Evolutionary conservation across 2,329 filamentous ascomycete species (phyloP).

Genomic region (Diaporthe humulicola): DNA sequence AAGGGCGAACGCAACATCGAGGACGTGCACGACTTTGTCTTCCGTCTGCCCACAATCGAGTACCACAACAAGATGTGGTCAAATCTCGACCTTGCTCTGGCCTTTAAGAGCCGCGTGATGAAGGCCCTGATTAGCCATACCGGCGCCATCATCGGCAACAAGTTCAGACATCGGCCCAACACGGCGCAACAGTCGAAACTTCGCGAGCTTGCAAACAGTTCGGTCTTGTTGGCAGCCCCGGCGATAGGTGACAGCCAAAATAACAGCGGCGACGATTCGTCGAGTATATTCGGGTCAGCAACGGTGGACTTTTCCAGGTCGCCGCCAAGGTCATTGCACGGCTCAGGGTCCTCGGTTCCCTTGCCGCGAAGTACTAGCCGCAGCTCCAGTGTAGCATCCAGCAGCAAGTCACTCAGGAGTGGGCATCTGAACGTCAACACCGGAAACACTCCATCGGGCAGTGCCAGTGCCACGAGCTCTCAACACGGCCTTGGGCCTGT

Average conservation of each 20-base stretch:
- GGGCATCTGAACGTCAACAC: conserved; percentile 38
- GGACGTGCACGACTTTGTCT: conserved; percentile 97
- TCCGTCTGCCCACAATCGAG: conserved; percentile 92
- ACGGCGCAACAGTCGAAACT: conserved; percentile 83
- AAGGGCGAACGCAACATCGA: conserved; percentile 95
- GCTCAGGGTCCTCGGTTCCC: conserved; percentile 63
- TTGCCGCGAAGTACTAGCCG: conserved; percentile 61
- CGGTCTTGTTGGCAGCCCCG: conserved; percentile 70
- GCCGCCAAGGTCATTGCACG: conserved; percentile 66
- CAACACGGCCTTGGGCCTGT: conserved; percentile 42
- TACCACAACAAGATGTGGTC: conserved; percentile 99
- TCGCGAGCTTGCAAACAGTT: conserved; percentile 86
- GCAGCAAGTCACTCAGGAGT: conserved; percentile 57
- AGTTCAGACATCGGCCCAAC: conserved; percentile 89
- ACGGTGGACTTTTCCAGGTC: conserved; percentile 71
- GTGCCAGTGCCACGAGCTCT: conserved; percentile 44
- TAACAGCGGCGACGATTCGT: conserved; percentile 69
- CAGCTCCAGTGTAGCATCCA: conserved; percentile 66
- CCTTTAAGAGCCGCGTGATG: conserved; percentile 94
- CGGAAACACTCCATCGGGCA: conserved; percentile 38
- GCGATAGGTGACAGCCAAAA: conserved; percentile 52
- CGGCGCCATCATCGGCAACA: conserved; percentile 97
- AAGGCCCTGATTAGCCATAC: conserved; percentile 95
- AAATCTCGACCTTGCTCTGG: conserved; percentile 92
- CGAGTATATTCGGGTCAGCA: conserved; percentile 65